These are phyloP conservation scores for Nicotiana sylvestris DNA, from an alignment of 257 asterid genomes.

Conservation along the genomic window DNA sequence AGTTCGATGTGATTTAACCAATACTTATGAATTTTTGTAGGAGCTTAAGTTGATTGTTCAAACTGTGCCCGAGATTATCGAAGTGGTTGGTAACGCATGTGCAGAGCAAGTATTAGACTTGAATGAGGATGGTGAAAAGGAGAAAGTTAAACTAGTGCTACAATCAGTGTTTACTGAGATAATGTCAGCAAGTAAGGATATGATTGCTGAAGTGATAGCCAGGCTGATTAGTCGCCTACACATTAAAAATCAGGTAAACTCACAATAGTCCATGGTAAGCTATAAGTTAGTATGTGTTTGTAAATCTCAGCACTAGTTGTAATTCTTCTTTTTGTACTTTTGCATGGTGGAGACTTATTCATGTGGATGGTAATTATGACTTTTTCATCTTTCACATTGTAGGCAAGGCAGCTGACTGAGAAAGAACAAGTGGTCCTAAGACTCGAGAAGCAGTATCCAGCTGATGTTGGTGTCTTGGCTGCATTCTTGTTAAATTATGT, in stretches of 20 bases:
- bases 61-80: conserved; percentile 84
- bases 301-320: neutral
- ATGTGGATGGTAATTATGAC: neutral
- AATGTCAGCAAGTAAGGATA: conserved; percentile 60
- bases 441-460: conserved; percentile 84
- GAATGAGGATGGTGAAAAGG: conserved; percentile 42
- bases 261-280: neutral
- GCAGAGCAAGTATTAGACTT: conserved; percentile 38
- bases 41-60: conserved; percentile 69
- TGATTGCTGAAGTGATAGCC: conserved; percentile 44
- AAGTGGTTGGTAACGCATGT: conserved; percentile 57
- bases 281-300: neutral
- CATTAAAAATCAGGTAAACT: conserved; percentile 50
- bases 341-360: neutral
- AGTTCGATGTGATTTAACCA: neutral
- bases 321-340: neutral
- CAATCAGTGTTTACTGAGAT: conserved; percentile 59
- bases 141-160: conserved; percentile 51
- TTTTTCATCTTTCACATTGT: neutral
- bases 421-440: conserved; percentile 72
- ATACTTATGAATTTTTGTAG: conserved; percentile 23
- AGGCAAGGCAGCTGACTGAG: conserved; percentile 62
- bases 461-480: conserved; percentile 74
- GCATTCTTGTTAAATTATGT: conserved; percentile 75
- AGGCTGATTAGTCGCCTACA: conserved; percentile 62